phyloP scores from a whole-genome alignment of 345 rosid species.

The Punica granatum region DNA sequence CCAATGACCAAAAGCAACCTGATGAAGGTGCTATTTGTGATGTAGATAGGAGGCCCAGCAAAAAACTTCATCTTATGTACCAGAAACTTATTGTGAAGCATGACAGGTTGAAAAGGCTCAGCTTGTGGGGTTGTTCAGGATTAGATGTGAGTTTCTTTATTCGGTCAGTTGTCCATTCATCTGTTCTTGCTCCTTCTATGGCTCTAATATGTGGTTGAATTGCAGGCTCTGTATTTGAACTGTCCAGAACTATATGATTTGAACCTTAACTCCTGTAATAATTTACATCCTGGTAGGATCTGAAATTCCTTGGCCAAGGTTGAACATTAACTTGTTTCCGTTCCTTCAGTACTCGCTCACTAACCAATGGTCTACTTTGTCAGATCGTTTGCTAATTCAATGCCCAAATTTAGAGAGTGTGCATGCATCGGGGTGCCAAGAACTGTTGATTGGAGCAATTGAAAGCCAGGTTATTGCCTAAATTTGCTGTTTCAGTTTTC shows the following conservation, averaged over 20 bases:
- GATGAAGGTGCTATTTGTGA: conserved; percentile 30
- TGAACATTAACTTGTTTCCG: not conserved
- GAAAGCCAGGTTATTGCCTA: conserved; percentile 57
- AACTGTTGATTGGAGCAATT: conserved; percentile 50
- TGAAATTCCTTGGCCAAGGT: not conserved
- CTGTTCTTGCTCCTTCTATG: conserved; percentile 2
- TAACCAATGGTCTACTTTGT: not conserved
- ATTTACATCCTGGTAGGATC: conserved; percentile 60
- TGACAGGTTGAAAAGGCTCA: conserved; percentile 63
- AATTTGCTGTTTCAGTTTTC: conserved; percentile 4
- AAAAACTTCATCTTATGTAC: conserved; percentile 47
- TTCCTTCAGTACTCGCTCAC: not conserved
- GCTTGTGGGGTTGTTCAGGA: conserved; percentile 98
- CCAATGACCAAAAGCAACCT: conserved; percentile 29
- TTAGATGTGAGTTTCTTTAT: conserved; percentile 63
- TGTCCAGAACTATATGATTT: conserved; percentile 87
- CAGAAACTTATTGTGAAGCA: conserved; percentile 95
- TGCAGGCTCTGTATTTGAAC: conserved; percentile 82
- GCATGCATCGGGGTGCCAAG: conserved; percentile 77
- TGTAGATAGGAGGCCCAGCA: conserved; percentile 36
- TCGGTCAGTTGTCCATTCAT: not conserved
- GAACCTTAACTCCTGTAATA: conserved; percentile 71
- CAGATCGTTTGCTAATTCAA: conserved; percentile 75
- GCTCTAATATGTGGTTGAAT: conserved; percentile 20
- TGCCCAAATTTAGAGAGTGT: conserved; percentile 77